A percentile compares a stretch with the other conserved stretches of the same genome.
These are phyloP conservation scores for Paraphoma sp. DNA, from an alignment of 2,329 filamentous ascomycete genomes.

Conservation along the genomic window DNA sequence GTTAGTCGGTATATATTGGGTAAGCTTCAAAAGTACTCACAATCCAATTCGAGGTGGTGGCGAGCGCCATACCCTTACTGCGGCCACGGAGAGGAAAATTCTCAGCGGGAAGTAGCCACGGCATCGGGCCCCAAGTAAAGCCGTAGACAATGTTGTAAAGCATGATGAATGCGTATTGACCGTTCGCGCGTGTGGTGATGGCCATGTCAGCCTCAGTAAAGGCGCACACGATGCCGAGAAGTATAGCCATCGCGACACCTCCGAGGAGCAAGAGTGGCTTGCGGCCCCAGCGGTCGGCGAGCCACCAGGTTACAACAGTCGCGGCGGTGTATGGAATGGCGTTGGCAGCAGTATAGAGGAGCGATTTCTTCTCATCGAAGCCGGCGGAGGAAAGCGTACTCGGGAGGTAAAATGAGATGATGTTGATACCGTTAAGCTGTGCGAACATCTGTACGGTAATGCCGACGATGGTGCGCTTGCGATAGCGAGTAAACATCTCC, in stretches of 20 bases:
- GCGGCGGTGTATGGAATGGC: slow-evolving; percentile 50
- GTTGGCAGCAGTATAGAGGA: slow-evolving; percentile 51
- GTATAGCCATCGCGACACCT: slow-evolving; percentile 41
- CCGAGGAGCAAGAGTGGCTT: slow-evolving; percentile 47
- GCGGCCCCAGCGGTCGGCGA: slow-evolving; percentile 51
- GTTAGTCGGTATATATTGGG: too few species aligned
- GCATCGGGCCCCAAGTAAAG: slow-evolving; percentile 51
- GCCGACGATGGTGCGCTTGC: slow-evolving; percentile 51
- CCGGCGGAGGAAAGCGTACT: slow-evolving; percentile 46
- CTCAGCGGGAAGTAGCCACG: slow-evolving; percentile 48
- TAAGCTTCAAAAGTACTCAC: too few species aligned
- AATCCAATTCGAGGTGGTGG: slow-evolving; percentile 49
- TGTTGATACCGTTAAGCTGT: slow-evolving; percentile 52
- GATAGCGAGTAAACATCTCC: slow-evolving; percentile 54
- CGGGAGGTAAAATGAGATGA: slow-evolving; percentile 53
- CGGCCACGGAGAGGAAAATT: slow-evolving; percentile 47
- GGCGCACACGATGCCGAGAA: slow-evolving; percentile 47
- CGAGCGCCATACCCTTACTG: slow-evolving; percentile 51
- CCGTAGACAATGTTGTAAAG: slow-evolving; percentile 50
- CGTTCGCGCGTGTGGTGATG: slow-evolving; percentile 42
- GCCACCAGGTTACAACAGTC: slow-evolving; percentile 49
- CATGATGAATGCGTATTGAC: slow-evolving; percentile 50
- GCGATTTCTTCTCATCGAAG: slow-evolving; percentile 46
- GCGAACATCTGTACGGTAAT: slow-evolving; percentile 53
- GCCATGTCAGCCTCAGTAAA: slow-evolving; percentile 46